A percentile compares a stretch with the other conserved stretches of the same genome.
Conservation (phyloP, 176 grass and related monocot genomes). For the Eragrostis curvula region DNA sequence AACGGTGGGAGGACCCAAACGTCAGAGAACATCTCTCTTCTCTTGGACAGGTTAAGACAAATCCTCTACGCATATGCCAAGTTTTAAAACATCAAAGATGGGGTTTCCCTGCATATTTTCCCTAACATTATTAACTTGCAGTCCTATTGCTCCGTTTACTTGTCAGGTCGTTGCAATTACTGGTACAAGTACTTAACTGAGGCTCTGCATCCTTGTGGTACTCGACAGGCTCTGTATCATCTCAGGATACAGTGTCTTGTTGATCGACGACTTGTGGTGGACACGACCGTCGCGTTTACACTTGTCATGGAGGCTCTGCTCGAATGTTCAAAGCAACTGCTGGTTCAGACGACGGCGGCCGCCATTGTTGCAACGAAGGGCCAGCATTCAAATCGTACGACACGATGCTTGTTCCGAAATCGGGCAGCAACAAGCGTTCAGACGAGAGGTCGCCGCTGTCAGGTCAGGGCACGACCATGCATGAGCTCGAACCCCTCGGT, state of each 20-base stretch:
- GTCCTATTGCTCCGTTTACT: no score
- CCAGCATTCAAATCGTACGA: not conserved
- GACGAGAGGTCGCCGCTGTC: not conserved
- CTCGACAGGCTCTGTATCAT: no score
- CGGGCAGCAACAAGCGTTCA: not conserved
- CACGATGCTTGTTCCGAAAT: not conserved
- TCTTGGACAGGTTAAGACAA: not conserved
- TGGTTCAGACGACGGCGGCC: not conserved
- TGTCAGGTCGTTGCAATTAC: no score
- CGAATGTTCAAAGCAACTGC: not conserved
- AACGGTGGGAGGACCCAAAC: not conserved
- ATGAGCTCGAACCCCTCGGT: not conserved
- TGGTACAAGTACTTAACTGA: no score
- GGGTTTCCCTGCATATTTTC: no score
- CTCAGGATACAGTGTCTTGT: no score
- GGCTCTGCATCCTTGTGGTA: no score
- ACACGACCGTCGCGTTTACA: not conserved
- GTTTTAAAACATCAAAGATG: no score
- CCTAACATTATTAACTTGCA: no score
- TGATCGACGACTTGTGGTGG: no score
- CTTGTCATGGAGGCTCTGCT: not conserved
- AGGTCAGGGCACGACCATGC: not conserved
- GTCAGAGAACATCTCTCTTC: not conserved
- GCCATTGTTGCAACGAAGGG: not conserved
- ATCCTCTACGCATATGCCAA: no score